These are phyloP conservation scores for Austropuccinia psidii DNA, from an alignment of 1,284 basidiomycete genomes.

Conservation along the genomic window DNA sequence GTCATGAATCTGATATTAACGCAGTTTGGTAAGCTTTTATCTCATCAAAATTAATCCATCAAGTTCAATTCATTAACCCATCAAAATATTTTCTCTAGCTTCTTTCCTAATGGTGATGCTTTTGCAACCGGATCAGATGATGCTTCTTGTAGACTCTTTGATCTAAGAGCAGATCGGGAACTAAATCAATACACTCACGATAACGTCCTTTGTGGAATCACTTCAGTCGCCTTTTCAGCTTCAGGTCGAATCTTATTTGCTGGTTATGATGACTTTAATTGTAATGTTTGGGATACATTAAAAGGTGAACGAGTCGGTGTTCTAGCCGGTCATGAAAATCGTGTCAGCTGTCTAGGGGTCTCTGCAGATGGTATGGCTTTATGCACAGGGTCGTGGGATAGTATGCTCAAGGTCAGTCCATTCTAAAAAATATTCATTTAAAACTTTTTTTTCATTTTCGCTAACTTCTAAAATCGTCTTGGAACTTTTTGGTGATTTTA, in stretches of 20 bases:
- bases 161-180: slow-evolving; percentile 94
- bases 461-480: neutral
- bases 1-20: slow-evolving; percentile 98
- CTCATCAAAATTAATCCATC: neutral
- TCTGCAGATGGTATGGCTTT: slow-evolving; percentile 94
- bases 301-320: slow-evolving; percentile 97
- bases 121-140: slow-evolving; percentile 99
- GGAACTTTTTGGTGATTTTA: neutral
- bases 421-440: slow-evolving; percentile 3
- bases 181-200: slow-evolving; percentile 95
- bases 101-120: slow-evolving; percentile 98
- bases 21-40: slow-evolving; percentile 72
- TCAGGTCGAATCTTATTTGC: slow-evolving; percentile 95
- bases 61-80: neutral
- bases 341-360: slow-evolving; percentile 92
- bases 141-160: slow-evolving; percentile 93
- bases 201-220: slow-evolving; percentile 97
- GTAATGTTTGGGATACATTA: slow-evolving; percentile 98
- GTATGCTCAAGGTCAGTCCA: slow-evolving; percentile 74
- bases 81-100: slow-evolving; percentile 54
- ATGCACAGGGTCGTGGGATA: slow-evolving; percentile 97
- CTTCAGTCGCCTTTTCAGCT: slow-evolving; percentile 93
- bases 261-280: slow-evolving; percentile 98
- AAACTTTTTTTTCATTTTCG: too few relatives aligned
- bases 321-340: slow-evolving; percentile 92